Percentiles rank a stretch among this genome's conserved stretches.
Evolutionary conservation across 2,329 filamentous ascomycete species (phyloP).

Genomic region (Emmonsiellopsis sp.): DNA sequence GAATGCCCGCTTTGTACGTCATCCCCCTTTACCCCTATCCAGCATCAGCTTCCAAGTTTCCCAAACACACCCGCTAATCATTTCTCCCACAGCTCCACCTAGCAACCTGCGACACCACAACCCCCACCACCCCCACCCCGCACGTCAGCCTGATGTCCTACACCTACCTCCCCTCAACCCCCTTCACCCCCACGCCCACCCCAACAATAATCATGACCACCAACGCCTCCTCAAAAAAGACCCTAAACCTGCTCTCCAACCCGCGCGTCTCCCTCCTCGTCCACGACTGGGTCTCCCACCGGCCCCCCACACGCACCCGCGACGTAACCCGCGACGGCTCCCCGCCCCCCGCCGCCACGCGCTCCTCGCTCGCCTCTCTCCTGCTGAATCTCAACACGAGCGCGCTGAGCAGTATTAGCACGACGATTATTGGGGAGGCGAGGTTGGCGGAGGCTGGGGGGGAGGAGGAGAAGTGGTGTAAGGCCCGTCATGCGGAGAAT

Average conservation of each 20-base stretch:
- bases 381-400: conserved; percentile 87
- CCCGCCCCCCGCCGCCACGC: conserved; percentile 51
- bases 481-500: conserved; percentile 75
- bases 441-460: conserved; percentile 62
- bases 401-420: conserved; percentile 77
- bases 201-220: conserved; percentile 95
- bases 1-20: conserved; percentile 82
- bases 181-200: conserved; percentile 59
- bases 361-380: conserved; percentile 70
- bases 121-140: conserved; percentile 70
- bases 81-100: conserved; percentile 66
- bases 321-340: conserved; percentile 52
- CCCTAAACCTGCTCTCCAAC: conserved; percentile 72
- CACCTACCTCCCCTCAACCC: conserved; percentile 80
- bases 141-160: conserved; percentile 99
- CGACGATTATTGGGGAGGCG: conserved; percentile 87
- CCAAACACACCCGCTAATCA: conserved; percentile 1
- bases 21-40: conserved; percentile 9
- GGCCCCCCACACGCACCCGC: conserved; percentile 64
- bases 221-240: conserved; percentile 60
- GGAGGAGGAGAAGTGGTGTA: conserved; percentile 77
- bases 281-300: conserved; percentile 94
- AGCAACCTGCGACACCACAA: conserved; percentile 75
- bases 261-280: conserved; percentile 88
- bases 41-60: conserved; percentile 4